phyloP scores from a whole-genome alignment of 1,284 basidiomycete genomes.

The Tilletia caries region DNA sequence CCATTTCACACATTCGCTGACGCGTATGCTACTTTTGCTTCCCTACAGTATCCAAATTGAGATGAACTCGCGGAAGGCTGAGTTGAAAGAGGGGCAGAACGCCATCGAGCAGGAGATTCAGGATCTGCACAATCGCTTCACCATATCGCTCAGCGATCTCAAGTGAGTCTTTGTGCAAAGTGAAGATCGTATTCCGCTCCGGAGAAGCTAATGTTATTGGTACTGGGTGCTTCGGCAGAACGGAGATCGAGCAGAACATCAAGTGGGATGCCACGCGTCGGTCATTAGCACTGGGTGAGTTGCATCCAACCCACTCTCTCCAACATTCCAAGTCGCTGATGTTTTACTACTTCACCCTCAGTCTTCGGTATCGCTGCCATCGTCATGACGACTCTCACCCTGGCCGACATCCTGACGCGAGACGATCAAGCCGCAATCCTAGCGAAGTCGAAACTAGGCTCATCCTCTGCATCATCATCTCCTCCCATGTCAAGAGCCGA shows the following conservation, averaged over 20 bases:
- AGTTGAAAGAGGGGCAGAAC: conserved; percentile 83
- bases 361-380: conserved; percentile 52
- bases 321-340: background rate
- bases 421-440: conserved; percentile 27
- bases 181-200: background rate
- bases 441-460: background rate
- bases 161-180: conserved; percentile 18
- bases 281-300: conserved; percentile 30
- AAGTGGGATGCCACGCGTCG: conserved; percentile 52
- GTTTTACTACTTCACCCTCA: conserved; percentile 4
- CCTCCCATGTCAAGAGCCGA: background rate
- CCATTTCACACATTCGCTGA: background rate
- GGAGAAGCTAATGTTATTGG: background rate
- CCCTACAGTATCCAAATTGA: conserved; percentile 77
- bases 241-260: conserved; percentile 53
- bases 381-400: conserved; percentile 44
- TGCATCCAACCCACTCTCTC: background rate
- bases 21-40: background rate
- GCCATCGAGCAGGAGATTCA: conserved; percentile 82
- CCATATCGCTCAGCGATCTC: conserved; percentile 51
- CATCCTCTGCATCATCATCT: background rate
- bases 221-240: conserved; percentile 15
- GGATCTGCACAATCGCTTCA: conserved; percentile 58
- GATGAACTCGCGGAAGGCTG: conserved; percentile 86
- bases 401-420: conserved; percentile 46